Evolutionary conservation across 768 basidiomycete genomes (phyloP).

Genomic region (Cantharellus cinnabarinus): DNA sequence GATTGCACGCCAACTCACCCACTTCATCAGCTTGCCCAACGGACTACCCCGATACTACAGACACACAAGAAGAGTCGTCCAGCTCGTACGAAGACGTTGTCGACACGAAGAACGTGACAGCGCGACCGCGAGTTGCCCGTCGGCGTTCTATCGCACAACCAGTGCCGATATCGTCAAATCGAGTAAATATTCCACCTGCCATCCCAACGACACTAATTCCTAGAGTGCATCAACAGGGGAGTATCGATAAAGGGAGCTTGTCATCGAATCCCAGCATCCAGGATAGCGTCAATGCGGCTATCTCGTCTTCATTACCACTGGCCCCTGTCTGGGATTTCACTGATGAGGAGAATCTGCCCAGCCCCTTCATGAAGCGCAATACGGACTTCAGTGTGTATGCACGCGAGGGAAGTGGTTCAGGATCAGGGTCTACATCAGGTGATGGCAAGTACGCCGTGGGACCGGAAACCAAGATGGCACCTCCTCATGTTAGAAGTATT

Average conservation of each 20-base stretch:
- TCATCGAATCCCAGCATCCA: not conserved
- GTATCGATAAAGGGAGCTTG: not conserved
- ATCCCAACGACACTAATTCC: not conserved
- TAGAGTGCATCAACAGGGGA: not conserved
- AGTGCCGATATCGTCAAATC: not conserved
- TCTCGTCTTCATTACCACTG: slow-evolving; percentile 5
- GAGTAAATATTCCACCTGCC: not conserved
- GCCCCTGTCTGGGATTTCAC: slow-evolving; percentile 41
- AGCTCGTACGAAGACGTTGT: not conserved
- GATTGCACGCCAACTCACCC: not conserved
- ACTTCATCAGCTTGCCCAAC: not conserved
- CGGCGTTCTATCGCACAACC: not conserved
- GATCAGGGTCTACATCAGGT: not conserved
- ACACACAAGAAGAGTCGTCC: not conserved
- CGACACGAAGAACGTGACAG: not conserved
- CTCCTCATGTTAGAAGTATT: not conserved
- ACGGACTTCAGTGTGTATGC: not conserved
- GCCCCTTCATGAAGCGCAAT: slow-evolving; percentile 45
- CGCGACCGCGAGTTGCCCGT: not conserved
- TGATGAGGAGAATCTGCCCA: slow-evolving; percentile 72
- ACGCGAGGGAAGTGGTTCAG: not conserved
- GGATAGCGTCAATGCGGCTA: not conserved
- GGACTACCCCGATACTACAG: not conserved
- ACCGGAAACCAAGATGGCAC: not conserved
- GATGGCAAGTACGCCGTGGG: not conserved